Conservation (phyloP, 2,329 filamentous ascomycete species). For the Dactylellina sp. region DNA sequence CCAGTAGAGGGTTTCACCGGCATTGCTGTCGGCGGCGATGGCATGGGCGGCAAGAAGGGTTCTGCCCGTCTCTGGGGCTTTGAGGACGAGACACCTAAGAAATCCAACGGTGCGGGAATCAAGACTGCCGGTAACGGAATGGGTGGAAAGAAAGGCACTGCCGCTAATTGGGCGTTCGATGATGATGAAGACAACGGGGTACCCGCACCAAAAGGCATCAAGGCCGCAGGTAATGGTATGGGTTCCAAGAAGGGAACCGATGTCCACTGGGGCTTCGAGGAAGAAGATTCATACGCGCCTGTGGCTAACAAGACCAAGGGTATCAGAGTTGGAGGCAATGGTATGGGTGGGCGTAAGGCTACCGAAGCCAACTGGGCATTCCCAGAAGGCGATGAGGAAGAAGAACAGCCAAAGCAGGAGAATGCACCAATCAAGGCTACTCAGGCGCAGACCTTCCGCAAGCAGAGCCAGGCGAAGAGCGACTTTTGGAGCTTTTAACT, state of each 20-base stretch:
- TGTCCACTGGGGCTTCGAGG: slow-evolving; percentile 71
- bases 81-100: slow-evolving; percentile 70
- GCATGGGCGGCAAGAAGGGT: slow-evolving; percentile 58
- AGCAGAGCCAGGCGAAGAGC: slow-evolving; percentile 59
- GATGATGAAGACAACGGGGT: slow-evolving; percentile 10
- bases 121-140: slow-evolving; percentile 73
- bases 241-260: slow-evolving; percentile 70
- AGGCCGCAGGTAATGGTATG: slow-evolving; percentile 68
- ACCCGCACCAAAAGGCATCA: slow-evolving; percentile 38
- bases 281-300: too few relatives aligned
- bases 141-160: slow-evolving; percentile 71
- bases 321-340: slow-evolving; percentile 60
- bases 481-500: slow-evolving; percentile 64
- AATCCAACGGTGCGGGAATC: slow-evolving; percentile 66
- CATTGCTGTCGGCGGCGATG: slow-evolving; percentile 59
- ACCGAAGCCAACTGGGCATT: slow-evolving; percentile 71
- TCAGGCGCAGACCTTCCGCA: slow-evolving; percentile 58
- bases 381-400: slow-evolving; percentile 67
- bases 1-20: slow-evolving; percentile 57
- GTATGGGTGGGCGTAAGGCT: slow-evolving; percentile 74
- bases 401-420: slow-evolving; percentile 60
- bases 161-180: slow-evolving; percentile 71
- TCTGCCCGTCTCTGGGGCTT: slow-evolving; percentile 67
- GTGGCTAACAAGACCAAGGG: too few relatives aligned
- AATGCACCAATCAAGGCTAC: slow-evolving; percentile 58